Conservation (phyloP, 345 rosid genomes). For the Acer negundo region DNA sequence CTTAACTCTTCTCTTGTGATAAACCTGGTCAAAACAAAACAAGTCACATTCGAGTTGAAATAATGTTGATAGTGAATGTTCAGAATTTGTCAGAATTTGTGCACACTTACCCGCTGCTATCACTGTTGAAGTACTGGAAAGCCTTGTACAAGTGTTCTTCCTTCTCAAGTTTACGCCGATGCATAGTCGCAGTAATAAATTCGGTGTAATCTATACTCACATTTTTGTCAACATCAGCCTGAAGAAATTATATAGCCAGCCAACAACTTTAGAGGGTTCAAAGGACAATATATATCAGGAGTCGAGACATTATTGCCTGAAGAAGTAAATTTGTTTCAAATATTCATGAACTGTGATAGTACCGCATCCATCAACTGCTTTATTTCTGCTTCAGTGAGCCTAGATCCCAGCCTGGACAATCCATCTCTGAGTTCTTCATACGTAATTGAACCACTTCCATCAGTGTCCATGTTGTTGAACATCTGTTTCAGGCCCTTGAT, state of each 20-base stretch:
- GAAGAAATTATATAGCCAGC: constrained; percentile 21
- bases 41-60: neutral
- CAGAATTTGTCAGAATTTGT: too few relatives aligned
- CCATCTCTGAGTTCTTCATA: constrained; percentile 76
- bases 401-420: constrained; percentile 76
- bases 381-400: constrained; percentile 70
- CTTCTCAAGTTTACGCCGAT: constrained; percentile 71
- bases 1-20: constrained; percentile 90
- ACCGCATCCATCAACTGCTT: constrained; percentile 95
- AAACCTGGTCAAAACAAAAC: constrained; percentile 35
- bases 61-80: neutral
- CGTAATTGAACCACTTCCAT: constrained; percentile 81
- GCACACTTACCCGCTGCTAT: constrained; percentile 72
- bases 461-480: constrained; percentile 93
- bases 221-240: constrained; percentile 91
- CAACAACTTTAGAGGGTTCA: neutral
- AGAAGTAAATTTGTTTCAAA: constrained; percentile 6
- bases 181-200: constrained; percentile 89
- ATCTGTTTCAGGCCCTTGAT: constrained; percentile 74
- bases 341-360: constrained; percentile 2
- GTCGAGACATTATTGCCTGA: neutral
- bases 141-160: constrained; percentile 78
- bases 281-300: too few relatives aligned
- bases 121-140: constrained; percentile 79
- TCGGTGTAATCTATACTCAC: constrained; percentile 89